phyloP scores from a whole-genome alignment of 306 rosid genomes.

The Acacia melanoxylon region DNA sequence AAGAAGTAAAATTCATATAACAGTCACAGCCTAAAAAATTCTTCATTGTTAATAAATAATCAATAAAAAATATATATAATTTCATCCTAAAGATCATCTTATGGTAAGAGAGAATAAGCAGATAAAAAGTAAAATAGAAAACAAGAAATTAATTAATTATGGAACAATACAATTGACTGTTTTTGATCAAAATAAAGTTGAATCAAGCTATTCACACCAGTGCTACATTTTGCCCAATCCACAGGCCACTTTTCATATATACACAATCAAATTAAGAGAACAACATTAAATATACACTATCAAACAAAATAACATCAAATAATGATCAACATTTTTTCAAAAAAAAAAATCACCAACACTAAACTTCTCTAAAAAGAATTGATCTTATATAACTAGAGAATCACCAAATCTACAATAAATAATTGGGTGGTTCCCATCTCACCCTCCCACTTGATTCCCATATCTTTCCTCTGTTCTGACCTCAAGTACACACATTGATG shows the following conservation, averaged over 20 bases:
- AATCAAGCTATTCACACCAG: neutral
- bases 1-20: neutral
- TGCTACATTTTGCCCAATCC: neutral
- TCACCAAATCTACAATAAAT: constrained; percentile 31
- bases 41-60: neutral
- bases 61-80: neutral
- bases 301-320: constrained; percentile 31
- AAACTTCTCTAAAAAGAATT: constrained; percentile 47
- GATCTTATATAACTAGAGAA: constrained; percentile 30
- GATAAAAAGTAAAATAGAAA: neutral
- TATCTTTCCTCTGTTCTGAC: constrained; percentile 20
- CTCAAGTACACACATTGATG: constrained; percentile 7
- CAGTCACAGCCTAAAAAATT: neutral
- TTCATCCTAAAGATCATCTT: neutral
- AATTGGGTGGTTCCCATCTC: constrained; percentile 22
- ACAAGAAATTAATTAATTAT: neutral
- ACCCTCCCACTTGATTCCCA: constrained; percentile 13
- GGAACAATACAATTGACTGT: neutral
- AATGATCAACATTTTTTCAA: constrained; percentile 24
- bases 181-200: neutral
- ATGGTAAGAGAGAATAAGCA: neutral
- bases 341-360: constrained; percentile 26
- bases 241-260: neutral
- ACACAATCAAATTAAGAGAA: neutral
- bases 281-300: neutral